These are phyloP conservation scores for Teunomyces panamensis DNA, from an alignment of 805 yeast genomes.

Conservation along the genomic window DNA sequence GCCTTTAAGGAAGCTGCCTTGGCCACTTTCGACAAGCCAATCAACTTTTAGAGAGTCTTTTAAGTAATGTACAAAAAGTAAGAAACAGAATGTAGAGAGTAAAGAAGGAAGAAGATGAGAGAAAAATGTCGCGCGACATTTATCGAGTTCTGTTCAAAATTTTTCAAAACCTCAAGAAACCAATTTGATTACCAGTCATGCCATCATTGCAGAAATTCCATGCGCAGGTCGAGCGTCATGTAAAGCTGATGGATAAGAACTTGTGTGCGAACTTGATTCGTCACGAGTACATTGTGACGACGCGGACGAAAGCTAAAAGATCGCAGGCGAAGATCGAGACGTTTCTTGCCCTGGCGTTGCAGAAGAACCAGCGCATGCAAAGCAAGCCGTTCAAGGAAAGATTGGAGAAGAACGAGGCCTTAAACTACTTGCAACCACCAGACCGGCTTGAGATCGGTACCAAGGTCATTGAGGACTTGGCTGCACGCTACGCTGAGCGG, in stretches of 20 bases:
- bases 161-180: not conserved
- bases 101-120: not conserved
- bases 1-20: constrained; percentile 98
- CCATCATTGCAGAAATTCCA: constrained; percentile 42
- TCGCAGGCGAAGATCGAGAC: constrained; percentile 41
- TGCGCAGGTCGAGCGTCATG: constrained; percentile 41
- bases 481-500: constrained; percentile 60
- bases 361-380: constrained; percentile 20
- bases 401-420: constrained; percentile 15
- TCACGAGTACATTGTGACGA: constrained; percentile 43
- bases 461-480: constrained; percentile 65
- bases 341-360: constrained; percentile 32
- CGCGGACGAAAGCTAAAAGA: constrained; percentile 42
- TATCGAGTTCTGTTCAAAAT: not conserved
- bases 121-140: constrained; percentile 2
- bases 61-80: not conserved
- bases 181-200: constrained; percentile 17
- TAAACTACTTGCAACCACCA: constrained; percentile 24
- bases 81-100: not conserved
- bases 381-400: constrained; percentile 10
- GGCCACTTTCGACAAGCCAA: constrained; percentile 87
- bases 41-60: constrained; percentile 58
- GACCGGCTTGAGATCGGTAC: constrained; percentile 31
- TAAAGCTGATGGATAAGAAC: constrained; percentile 44
- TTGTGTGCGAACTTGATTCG: constrained; percentile 42